Percentiles rank a stretch among this genome's conserved stretches.
phyloP scores from a whole-genome alignment of 768 basidiomycete species.

The Candolleomyces eurysporus region DNA sequence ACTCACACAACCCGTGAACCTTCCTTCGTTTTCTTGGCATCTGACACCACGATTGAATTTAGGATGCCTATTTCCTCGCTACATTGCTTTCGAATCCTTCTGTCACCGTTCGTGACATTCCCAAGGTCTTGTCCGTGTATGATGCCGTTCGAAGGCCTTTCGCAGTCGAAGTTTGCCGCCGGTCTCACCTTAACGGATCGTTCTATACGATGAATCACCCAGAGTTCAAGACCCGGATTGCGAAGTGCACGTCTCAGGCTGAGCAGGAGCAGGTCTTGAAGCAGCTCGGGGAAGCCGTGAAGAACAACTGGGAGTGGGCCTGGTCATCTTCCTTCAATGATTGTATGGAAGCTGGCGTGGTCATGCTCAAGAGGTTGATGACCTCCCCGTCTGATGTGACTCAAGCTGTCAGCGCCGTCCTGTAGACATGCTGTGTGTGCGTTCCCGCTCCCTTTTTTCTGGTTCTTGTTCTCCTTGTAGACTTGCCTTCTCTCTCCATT shows the following conservation, averaged over 20 bases:
- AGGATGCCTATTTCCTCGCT: conserved; percentile 45
- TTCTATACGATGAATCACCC: conserved; percentile 32
- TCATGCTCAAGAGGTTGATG: conserved; percentile 10
- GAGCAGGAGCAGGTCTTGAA: conserved; percentile 21
- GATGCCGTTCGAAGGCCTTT: conserved; percentile 38
- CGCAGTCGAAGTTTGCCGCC: conserved; percentile 24
- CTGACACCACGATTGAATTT: no score
- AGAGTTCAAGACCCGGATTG: conserved; percentile 24
- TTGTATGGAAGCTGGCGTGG: conserved; percentile 7
- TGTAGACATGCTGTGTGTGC: neutral
- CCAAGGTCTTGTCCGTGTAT: conserved; percentile 32
- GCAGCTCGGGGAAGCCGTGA: conserved; percentile 25
- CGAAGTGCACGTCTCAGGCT: conserved; percentile 12
- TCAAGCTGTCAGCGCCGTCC: conserved; percentile 1
- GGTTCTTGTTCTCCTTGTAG: neutral
- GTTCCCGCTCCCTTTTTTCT: neutral
- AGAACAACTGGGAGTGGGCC: conserved; percentile 31
- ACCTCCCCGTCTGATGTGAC: neutral
- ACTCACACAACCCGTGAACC: conserved; percentile 24
- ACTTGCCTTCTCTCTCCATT: neutral
- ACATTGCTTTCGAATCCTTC: conserved; percentile 36
- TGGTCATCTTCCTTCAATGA: conserved; percentile 43
- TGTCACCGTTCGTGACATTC: conserved; percentile 22
- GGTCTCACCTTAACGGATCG: conserved; percentile 27
- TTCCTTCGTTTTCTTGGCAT: conserved; percentile 17